Conservation (phyloP, 805 yeast genomes). For the Hanseniaspora meyeri region DNA sequence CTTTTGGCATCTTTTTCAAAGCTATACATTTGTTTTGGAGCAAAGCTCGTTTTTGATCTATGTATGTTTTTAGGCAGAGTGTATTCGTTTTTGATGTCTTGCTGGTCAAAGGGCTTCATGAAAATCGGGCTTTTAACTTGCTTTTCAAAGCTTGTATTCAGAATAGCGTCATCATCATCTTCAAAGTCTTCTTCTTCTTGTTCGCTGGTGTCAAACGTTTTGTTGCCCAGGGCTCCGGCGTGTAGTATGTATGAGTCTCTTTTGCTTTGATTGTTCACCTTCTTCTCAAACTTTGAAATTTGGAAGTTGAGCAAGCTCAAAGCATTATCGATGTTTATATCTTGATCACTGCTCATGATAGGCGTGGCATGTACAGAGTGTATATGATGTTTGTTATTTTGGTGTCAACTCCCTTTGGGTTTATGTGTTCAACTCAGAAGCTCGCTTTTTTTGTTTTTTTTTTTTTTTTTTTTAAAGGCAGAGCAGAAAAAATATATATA, state of each 20-base stretch:
- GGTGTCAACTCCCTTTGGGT: neutral
- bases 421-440: neutral
- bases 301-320: neutral
- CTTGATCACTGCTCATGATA: neutral
- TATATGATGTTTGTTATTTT: too few species aligned
- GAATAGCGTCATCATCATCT: neutral
- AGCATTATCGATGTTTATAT: constrained; percentile 7
- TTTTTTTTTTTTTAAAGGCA: neutral
- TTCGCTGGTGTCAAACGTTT: neutral
- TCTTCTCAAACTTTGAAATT: constrained; percentile 5
- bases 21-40: neutral
- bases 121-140: neutral
- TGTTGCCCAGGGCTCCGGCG: neutral
- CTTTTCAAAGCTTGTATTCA: neutral
- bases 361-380: neutral
- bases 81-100: neutral
- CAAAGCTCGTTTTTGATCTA: neutral
- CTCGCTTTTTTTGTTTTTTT: neutral
- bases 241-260: neutral
- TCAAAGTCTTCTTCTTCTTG: neutral
- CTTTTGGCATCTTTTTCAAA: neutral
- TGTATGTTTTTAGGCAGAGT: neutral
- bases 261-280: neutral
- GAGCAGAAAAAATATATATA: neutral
- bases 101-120: neutral